A percentile compares a stretch with the other conserved stretches of the same genome.
phyloP scores from a whole-genome alignment of 1,284 basidiomycete genomes.

The Fomitopsis pinicola region DNA sequence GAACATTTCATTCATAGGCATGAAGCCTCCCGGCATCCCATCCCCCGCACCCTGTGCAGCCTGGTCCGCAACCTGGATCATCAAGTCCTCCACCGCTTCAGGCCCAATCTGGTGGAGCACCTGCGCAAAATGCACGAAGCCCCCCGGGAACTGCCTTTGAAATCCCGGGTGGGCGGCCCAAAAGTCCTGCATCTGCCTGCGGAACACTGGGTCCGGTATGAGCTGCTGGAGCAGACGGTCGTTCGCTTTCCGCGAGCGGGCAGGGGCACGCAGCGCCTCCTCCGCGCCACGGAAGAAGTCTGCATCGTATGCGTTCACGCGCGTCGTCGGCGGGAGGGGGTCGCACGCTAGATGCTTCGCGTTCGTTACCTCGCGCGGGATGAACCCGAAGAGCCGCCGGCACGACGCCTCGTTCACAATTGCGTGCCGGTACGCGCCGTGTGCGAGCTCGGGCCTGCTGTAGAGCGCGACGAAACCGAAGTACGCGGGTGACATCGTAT shows the following conservation, averaged over 20 bases:
- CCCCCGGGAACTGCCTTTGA: slow-evolving; percentile 55
- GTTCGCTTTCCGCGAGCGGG: slow-evolving; percentile 34
- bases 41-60: slow-evolving; percentile 21
- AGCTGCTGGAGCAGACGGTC: slow-evolving; percentile 48
- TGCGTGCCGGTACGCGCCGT: slow-evolving; percentile 70
- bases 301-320: slow-evolving; percentile 59
- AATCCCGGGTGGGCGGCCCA: slow-evolving; percentile 50
- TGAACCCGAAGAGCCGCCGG: slow-evolving; percentile 62
- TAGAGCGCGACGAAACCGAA: slow-evolving; percentile 44
- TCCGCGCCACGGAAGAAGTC: slow-evolving; percentile 68
- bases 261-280: slow-evolving; percentile 38
- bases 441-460: slow-evolving; percentile 35
- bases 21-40: neutral
- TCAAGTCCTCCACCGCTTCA: slow-evolving; percentile 51
- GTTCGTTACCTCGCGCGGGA: slow-evolving; percentile 52
- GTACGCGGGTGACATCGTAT: slow-evolving; percentile 31
- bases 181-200: slow-evolving; percentile 54
- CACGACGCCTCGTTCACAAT: slow-evolving; percentile 65
- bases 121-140: slow-evolving; percentile 60
- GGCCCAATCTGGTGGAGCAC: slow-evolving; percentile 52
- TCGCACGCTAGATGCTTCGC: slow-evolving; percentile 69
- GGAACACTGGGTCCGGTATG: slow-evolving; percentile 52
- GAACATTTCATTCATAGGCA: slow-evolving; percentile 22
- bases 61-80: slow-evolving; percentile 39
- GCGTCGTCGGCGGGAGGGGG: slow-evolving; percentile 68